Evolutionary conservation across 2,329 filamentous ascomycete species (phyloP), one percentile per base, ranked within the genome.

Genomic region (Dendryphion nanum): DNA sequence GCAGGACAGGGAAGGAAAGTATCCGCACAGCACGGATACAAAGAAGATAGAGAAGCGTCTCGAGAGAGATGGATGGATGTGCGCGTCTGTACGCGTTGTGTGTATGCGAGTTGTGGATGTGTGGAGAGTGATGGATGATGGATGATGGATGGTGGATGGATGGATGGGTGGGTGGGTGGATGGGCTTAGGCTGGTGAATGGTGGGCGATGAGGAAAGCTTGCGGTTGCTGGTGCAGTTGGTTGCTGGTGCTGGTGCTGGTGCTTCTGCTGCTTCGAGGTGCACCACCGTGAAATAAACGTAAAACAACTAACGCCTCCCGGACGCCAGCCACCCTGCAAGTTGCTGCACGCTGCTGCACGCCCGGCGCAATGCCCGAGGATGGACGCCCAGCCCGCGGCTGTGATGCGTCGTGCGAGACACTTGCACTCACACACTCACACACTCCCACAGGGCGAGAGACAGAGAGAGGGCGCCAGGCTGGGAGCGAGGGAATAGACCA

Each of bases 281-380:
- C 48, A 40, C 8, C 47, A 52, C 42, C 50, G 59, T 59, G 59
- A 62, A 63, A 64, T 64, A 59, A 62, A 64, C 57, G 53, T 61
- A 49, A 60, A 64, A 63, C 59, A 53, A 48, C 57, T 57, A 60
- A 60, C 51, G 53, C 50, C 53, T 53, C 48, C 50, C 53, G 48
- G 26, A 38, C 37, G 57, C 52, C 56, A 55, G 51, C 51, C 49
- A 52, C 57, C 56, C 55, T 59, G 56, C 40, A 16, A 33, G 15
- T 16, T 34, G 21, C 35, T 28, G 29, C 29, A 7, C 16, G 36
- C 32, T 36, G 41, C 50, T 55, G 53, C 55, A 56, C 50, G 50
- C 44, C 47, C 58, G 61, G 61, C 48, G 15, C 45, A 38, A 47
- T 37, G 34, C 26, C 59, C 55, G 43, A 39, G 56, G 58, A 50